Conservation (phyloP, 1,284 basidiomycete genomes). For the Anthracocystis panici-leucophaei region DNA sequence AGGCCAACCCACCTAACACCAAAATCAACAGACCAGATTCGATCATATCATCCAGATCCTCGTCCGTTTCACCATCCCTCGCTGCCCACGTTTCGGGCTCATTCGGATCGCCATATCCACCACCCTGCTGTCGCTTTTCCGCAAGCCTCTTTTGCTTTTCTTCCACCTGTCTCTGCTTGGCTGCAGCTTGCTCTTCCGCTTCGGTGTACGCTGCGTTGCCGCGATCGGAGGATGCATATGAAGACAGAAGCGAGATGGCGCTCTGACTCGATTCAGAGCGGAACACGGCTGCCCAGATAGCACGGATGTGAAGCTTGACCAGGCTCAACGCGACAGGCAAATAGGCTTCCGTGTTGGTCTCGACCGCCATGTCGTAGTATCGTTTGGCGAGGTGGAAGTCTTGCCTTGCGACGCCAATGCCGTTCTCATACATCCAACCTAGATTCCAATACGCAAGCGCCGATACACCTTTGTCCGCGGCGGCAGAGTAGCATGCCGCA, state of each 20-base stretch:
- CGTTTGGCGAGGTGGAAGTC: slow-evolving; percentile 98
- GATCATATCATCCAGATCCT: slow-evolving; percentile 59
- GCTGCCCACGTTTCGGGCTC: slow-evolving; percentile 53
- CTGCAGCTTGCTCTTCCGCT: slow-evolving; percentile 51
- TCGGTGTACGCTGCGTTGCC: slow-evolving; percentile 54
- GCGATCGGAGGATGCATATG: slow-evolving; percentile 32
- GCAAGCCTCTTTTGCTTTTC: slow-evolving; percentile 23
- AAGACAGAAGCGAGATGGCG: slow-evolving; percentile 56
- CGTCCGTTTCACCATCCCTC: slow-evolving; percentile 38
- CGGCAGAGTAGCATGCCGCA: slow-evolving; percentile 90
- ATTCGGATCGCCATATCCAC: slow-evolving; percentile 54
- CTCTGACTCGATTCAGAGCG: slow-evolving; percentile 50
- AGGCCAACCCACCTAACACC: slow-evolving; percentile 56
- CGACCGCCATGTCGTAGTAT: slow-evolving; percentile 89
- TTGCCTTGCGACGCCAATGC: slow-evolving; percentile 80
- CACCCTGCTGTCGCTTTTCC: slow-evolving; percentile 30
- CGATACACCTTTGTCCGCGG: slow-evolving; percentile 86
- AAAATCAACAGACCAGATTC: slow-evolving; percentile 57
- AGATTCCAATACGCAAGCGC: slow-evolving; percentile 98
- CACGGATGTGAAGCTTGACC: slow-evolving; percentile 83
- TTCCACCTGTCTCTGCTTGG: slow-evolving; percentile 26
- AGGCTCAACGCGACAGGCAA: slow-evolving; percentile 86
- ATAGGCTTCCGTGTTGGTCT: slow-evolving; percentile 88
- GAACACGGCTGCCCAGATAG: slow-evolving; percentile 76
- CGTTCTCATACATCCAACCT: slow-evolving; percentile 99